Conservation (phyloP, 352 stramenopile genomes). For the Blastocystis hominis region DNA sequence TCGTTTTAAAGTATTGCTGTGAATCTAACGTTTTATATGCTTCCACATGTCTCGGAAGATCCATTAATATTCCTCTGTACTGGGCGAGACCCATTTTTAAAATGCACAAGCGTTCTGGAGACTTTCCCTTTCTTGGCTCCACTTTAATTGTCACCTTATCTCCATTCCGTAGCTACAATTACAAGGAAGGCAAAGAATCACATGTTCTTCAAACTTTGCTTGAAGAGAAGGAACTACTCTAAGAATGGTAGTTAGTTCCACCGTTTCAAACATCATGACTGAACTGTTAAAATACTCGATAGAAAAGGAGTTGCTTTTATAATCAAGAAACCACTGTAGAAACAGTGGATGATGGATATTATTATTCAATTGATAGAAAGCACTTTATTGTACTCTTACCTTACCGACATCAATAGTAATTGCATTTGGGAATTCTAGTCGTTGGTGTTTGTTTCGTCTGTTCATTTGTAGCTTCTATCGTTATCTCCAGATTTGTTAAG, state of each 20-base stretch:
- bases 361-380: neutral
- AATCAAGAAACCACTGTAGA: slow-evolving; percentile 18
- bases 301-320: neutral
- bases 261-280: slow-evolving; percentile 39
- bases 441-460: neutral
- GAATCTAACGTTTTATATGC: slow-evolving; percentile 48
- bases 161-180: neutral
- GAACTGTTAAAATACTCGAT: neutral
- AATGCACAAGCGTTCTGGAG: neutral
- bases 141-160: slow-evolving; percentile 1
- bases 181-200: neutral
- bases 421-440: neutral
- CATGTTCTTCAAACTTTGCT: slow-evolving; percentile 43
- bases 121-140: neutral
- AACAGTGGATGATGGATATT: neutral
- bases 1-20: slow-evolving; percentile 51
- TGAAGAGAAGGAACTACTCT: slow-evolving; percentile 28
- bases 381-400: neutral
- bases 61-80: slow-evolving; percentile 23
- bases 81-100: neutral
- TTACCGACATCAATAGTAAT: neutral
- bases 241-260: slow-evolving; percentile 27
- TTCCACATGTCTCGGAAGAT: slow-evolving; percentile 39
- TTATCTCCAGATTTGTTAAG: slow-evolving; percentile 3
- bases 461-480: neutral